These are phyloP conservation scores for Lenzites betulinus DNA, from an alignment of 768 basidiomycete species.

Conservation along the genomic window DNA sequence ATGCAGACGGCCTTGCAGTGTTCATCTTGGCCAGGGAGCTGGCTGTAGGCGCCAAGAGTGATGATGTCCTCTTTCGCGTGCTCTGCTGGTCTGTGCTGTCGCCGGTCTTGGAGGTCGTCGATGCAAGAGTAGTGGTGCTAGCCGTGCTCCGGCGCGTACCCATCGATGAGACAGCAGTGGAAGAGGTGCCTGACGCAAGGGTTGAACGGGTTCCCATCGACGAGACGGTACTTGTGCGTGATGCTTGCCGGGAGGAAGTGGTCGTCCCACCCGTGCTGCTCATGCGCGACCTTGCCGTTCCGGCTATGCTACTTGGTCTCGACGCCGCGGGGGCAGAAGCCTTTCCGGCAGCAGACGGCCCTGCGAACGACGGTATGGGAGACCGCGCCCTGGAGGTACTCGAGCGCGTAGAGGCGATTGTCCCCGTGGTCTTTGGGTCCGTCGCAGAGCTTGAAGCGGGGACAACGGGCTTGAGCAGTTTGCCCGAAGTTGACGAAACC, in stretches of 20 bases:
- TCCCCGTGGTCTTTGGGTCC: constrained; percentile 9
- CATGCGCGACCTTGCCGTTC: constrained; percentile 29
- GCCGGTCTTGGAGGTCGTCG: constrained; percentile 4
- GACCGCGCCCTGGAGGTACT: constrained; percentile 23
- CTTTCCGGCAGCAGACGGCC: constrained; percentile 10
- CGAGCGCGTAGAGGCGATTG: constrained; percentile 17
- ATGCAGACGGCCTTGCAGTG: constrained; percentile 3
- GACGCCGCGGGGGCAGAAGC: constrained; percentile 7
- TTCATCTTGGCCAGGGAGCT: constrained; percentile 69
- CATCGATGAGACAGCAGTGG: constrained; percentile 44
- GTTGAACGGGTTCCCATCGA: constrained; percentile 35
- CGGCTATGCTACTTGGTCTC: constrained; percentile 18
- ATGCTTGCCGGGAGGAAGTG: constrained; percentile 5
- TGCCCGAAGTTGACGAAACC: constrained; percentile 14
- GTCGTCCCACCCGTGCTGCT: constrained; percentile 14
- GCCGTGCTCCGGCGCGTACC: constrained; percentile 40
- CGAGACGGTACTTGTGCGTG: constrained; percentile 20
- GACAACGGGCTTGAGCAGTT: constrained; percentile 7
- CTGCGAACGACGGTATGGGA: constrained; percentile 32
- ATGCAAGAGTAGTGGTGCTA: constrained; percentile 9
- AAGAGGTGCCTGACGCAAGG: constrained; percentile 28
- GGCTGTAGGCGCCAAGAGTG: constrained; percentile 72
- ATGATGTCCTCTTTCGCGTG: constrained; percentile 35
- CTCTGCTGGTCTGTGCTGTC: not conserved
- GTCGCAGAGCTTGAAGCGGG: not conserved